Evolutionary conservation across 106 monocot species (phyloP).

Genomic region (Allium sativum): DNA sequence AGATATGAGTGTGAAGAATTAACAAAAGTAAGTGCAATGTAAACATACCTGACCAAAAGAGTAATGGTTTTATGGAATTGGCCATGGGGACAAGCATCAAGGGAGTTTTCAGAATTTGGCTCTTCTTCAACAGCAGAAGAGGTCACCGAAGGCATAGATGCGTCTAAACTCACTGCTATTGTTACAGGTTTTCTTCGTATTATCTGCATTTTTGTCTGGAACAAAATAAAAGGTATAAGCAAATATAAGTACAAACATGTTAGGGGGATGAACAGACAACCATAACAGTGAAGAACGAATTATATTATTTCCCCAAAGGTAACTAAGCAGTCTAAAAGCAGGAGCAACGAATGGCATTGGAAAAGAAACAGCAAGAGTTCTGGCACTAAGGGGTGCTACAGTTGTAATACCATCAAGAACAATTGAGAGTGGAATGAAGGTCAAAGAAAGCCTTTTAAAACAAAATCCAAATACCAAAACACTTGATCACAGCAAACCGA

Average conservation of each 20-base stretch:
- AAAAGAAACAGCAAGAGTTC: constrained; percentile 76
- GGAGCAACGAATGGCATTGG: constrained; percentile 83
- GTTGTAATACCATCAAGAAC: constrained; percentile 60
- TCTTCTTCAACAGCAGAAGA: constrained; percentile 46
- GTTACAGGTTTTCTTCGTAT: constrained; percentile 64
- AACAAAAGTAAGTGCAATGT: too few species aligned
- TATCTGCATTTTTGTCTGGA: too few species aligned
- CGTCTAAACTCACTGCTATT: constrained; percentile 48
- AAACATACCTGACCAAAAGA: neutral
- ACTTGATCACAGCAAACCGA: too few species aligned
- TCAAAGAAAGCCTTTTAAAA: constrained; percentile 51
- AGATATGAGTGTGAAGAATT: too few species aligned
- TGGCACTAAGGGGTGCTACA: constrained; percentile 69
- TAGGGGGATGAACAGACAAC: too few species aligned
- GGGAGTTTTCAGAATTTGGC: constrained; percentile 43
- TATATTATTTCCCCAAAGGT: too few species aligned
- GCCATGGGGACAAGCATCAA: constrained; percentile 22
- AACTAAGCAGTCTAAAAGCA: constrained; percentile 9
- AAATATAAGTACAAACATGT: too few species aligned
- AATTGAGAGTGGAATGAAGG: constrained; percentile 45
- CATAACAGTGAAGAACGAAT: too few species aligned
- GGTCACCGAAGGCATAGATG: constrained; percentile 60
- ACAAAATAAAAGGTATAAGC: too few species aligned
- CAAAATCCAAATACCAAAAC: constrained; percentile 48
- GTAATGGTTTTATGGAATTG: constrained; percentile 35